Percentiles rank a stretch among this genome's conserved stretches.
These are phyloP conservation scores for Golubevia pallescens DNA, from an alignment of 1,284 basidiomycete genomes.

Conservation along the genomic window DNA sequence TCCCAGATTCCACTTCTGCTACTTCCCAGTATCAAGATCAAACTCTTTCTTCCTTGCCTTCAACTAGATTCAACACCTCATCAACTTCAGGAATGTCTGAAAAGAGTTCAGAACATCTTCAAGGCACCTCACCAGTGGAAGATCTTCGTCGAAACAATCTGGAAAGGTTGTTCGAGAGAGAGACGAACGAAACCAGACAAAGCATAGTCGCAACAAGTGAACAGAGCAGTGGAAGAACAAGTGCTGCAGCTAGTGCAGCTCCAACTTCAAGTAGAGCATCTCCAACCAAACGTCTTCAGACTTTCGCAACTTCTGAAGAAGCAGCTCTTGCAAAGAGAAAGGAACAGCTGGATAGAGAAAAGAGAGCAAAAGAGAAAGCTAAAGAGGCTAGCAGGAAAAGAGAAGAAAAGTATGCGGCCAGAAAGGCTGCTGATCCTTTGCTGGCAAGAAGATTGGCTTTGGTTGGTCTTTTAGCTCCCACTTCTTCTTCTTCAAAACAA, in stretches of 20 bases:
- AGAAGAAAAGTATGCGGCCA: constrained; percentile 28
- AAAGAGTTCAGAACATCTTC: too few species aligned
- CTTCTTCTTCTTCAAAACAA: constrained; percentile 8
- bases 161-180: constrained; percentile 3
- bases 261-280: constrained; percentile 1
- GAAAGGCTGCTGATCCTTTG: constrained; percentile 38
- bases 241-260: neutral
- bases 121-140: neutral
- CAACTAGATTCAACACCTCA: too few species aligned
- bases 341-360: constrained; percentile 24
- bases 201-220: neutral
- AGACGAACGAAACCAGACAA: neutral
- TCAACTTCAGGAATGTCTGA: too few species aligned
- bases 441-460: constrained; percentile 34
- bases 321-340: constrained; percentile 27
- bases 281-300: constrained; percentile 3
- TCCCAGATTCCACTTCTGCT: neutral
- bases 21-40: neutral
- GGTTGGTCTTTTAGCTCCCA: constrained; percentile 21
- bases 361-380: constrained; percentile 14
- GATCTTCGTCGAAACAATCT: neutral
- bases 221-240: neutral
- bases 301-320: constrained; percentile 34
- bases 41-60: too few species aligned
- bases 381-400: neutral